Conservation (phyloP, 2,329 filamentous ascomycete genomes). For the Alternaria viburni region DNA sequence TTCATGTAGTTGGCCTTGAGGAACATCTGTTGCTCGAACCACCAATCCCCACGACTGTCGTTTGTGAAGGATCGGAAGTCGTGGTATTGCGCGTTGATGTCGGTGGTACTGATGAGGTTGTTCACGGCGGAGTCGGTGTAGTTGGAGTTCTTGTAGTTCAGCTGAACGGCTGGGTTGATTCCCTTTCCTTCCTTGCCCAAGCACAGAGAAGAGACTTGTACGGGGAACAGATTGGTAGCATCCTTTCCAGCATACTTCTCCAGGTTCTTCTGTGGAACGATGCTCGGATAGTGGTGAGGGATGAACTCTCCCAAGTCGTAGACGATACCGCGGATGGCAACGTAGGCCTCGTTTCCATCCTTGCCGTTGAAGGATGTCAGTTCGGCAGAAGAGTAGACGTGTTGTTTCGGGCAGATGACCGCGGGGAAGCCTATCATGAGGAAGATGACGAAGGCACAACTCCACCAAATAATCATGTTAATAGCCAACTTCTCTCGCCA, state of each 20-base stretch:
- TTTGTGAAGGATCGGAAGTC: conserved; percentile 89
- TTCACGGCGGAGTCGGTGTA: conserved; percentile 65
- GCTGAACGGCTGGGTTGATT: conserved; percentile 73
- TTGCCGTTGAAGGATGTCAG: conserved; percentile 77
- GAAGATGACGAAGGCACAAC: conserved; percentile 79
- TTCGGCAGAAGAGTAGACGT: conserved; percentile 83
- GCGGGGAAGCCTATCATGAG: conserved; percentile 87
- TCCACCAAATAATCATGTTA: conserved; percentile 95
- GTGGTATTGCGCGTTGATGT: conserved; percentile 81
- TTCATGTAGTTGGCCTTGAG: conserved; percentile 82
- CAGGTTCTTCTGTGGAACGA: conserved; percentile 66
- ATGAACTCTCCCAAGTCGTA: conserved; percentile 80
- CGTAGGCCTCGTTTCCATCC: conserved; percentile 67
- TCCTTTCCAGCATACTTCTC: conserved; percentile 86
- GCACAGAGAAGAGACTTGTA: conserved; percentile 93
- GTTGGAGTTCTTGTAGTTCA: conserved; percentile 84
- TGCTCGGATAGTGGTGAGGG: conserved; percentile 77
- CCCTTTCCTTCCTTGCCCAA: conserved; percentile 71
- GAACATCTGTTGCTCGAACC: conserved; percentile 82
- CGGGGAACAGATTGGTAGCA: conserved; percentile 85
- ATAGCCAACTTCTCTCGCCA: conserved; percentile 99
- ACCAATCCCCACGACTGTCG: conserved; percentile 89
- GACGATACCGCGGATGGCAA: conserved; percentile 86
- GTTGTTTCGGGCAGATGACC: conserved; percentile 88
- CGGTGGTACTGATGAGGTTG: conserved; percentile 67